phyloP scores from a whole-genome alignment of 345 rosid species.

The Excoecaria cochinchinensis region DNA sequence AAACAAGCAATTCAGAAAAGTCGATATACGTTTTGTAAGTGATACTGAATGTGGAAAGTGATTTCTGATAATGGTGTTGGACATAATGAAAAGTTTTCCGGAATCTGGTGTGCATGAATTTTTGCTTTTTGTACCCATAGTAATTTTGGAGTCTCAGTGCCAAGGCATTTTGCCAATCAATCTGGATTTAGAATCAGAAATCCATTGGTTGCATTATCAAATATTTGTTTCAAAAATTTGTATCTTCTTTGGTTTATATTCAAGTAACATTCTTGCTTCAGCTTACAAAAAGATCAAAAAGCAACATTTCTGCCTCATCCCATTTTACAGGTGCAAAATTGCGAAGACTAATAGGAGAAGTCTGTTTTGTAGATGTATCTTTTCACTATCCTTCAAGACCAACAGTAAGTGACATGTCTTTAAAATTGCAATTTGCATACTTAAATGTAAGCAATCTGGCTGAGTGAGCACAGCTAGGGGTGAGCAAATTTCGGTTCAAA shows the following conservation, averaged over 20 bases:
- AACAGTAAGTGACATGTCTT: conserved; percentile 39
- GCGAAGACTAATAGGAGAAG: conserved; percentile 54
- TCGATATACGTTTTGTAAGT: not conserved
- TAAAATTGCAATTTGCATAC: not conserved
- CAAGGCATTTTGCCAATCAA: conserved; percentile 9
- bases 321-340: conserved; percentile 48
- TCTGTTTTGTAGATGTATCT: conserved; percentile 61
- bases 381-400: conserved; percentile 68
- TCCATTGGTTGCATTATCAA: not conserved
- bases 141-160: not conserved
- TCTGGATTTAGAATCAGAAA: not conserved
- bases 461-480: not conserved
- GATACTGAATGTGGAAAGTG: not conserved
- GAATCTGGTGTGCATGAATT: not conserved
- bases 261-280: not conserved
- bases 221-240: not conserved
- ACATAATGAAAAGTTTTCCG: not conserved
- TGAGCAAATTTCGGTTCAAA: too few species aligned
- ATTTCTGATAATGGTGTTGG: too few species aligned
- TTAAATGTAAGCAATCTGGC: not conserved
- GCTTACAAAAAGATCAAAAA: conserved; percentile 1
- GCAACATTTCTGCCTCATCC: not conserved
- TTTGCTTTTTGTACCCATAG: not conserved
- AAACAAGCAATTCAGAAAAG: not conserved
- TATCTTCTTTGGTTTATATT: not conserved